Evolutionary conservation across 352 stramenopile species (phyloP), one percentile per base, ranked within the genome.

Genomic region (Bremia lactucae): DNA sequence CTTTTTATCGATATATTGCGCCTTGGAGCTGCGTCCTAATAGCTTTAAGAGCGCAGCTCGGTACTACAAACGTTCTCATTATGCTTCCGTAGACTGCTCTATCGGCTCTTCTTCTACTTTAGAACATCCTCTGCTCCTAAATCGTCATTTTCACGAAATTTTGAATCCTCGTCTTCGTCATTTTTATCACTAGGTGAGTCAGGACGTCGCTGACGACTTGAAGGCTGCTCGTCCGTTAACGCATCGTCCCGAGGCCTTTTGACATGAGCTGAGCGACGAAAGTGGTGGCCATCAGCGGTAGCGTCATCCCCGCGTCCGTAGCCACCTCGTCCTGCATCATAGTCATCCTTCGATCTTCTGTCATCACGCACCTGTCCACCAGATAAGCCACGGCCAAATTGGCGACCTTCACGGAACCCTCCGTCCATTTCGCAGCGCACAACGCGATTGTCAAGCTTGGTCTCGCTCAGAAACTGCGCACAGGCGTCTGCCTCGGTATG

Each of bases 371-470:
- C 81, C 57, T 95, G 83, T 3, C 79, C 79, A 8, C 83, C 83
- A 7, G 81, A 88, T 14, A 78, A 62, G 0, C 80, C 81, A 31
- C 83, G 72, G 3, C 83, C 83, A 42, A 90, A 95, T 59, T 95
- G 83, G 0, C 83, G 72, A 7, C 83, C 83, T 52, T 93, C 79
- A 21, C 68, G 63, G 51, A 91, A 95, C 18, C 83, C 83, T 13
- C 79, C 79, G 47, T 95, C 83, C 76, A 92, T 90, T 44, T 93
- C 81, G 31, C 79, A 89, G 36, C 80, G 79, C 52, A 95, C 82
- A 31, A 90, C 71, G 26, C 79, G 79, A 57, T 85, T 85, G 56
- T 95, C 83, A 7, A 95, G 58, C 65, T 91, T 92, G 29, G 81
- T 89, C 41, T 87, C 78, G 44, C 65, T 92, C 43, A 95, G 52